phyloP scores from a whole-genome alignment of 352 stramenopile species.

The Pythium plurisporium region DNA sequence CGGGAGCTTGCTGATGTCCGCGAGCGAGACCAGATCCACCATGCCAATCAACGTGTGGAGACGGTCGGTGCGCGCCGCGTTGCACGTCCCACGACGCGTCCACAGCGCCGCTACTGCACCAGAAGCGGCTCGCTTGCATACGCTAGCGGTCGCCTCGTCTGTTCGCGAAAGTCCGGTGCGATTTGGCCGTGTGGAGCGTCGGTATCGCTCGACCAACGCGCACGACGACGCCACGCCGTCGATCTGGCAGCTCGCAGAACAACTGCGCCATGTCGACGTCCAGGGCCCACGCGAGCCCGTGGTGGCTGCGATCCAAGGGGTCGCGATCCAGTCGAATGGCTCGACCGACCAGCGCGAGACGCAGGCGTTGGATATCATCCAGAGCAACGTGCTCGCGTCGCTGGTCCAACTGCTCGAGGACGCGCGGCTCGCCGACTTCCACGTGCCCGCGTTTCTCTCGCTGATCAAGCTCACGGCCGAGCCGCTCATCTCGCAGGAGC shows the following conservation, averaged over 20 bases:
- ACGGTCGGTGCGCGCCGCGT: slow-evolving; percentile 6
- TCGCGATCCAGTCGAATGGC: slow-evolving; percentile 8
- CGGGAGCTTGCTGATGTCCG: not conserved
- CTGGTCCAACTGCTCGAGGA: slow-evolving; percentile 50
- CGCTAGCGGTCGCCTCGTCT: not conserved
- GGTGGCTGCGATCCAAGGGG: slow-evolving; percentile 14
- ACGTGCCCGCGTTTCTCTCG: slow-evolving; percentile 56
- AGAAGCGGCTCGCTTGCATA: not conserved
- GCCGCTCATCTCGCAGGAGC: slow-evolving; percentile 46
- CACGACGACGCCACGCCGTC: slow-evolving; percentile 3
- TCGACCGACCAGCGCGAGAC: slow-evolving; percentile 28
- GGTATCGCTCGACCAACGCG: not conserved
- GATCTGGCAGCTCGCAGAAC: slow-evolving; percentile 19
- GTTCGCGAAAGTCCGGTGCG: slow-evolving; percentile 1
- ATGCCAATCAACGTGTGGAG: slow-evolving; percentile 23
- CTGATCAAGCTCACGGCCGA: slow-evolving; percentile 60
- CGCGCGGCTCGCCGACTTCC: slow-evolving; percentile 46
- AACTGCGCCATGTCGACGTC: slow-evolving; percentile 15
- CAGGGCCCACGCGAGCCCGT: slow-evolving; percentile 13
- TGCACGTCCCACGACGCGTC: too few relatives aligned
- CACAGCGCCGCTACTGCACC: not conserved
- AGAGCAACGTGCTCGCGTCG: slow-evolving; percentile 41
- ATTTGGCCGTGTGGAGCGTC: slow-evolving; percentile 11
- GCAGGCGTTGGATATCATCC: slow-evolving; percentile 50
- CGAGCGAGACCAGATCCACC: not conserved